These are phyloP conservation scores for Circinella minor DNA, from an alignment of 371 early-diverging fungal species.

Conservation along the genomic window DNA sequence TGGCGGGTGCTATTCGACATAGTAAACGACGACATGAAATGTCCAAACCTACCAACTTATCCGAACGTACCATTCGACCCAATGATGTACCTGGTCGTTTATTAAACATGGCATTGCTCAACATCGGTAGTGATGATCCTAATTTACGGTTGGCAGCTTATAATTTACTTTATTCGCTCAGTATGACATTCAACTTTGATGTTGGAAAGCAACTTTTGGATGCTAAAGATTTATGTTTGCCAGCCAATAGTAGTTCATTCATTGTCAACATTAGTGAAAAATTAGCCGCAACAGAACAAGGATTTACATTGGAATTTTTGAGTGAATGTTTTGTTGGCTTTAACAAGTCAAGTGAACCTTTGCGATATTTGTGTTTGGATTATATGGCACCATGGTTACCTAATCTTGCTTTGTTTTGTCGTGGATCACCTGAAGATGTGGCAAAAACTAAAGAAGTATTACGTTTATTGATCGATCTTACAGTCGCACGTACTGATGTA, in stretches of 20 bases:
- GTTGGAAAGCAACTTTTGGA: conserved; percentile 82
- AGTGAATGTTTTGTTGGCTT: conserved; percentile 89
- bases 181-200: conserved; percentile 85
- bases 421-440: conserved; percentile 48
- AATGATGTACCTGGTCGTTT: conserved; percentile 93
- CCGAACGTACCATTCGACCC: conserved; percentile 80
- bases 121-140: conserved; percentile 84
- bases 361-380: conserved; percentile 84
- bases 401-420: conserved; percentile 73
- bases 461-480: conserved; percentile 79
- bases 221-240: conserved; percentile 89
- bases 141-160: conserved; percentile 85
- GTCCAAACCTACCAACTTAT: conserved; percentile 67
- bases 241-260: conserved; percentile 86
- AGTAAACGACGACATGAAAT: conserved; percentile 74
- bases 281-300: conserved; percentile 76
- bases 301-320: conserved; percentile 88
- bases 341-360: conserved; percentile 73
- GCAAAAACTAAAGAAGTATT: conserved; percentile 78
- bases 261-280: conserved; percentile 81
- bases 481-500: conserved; percentile 82
- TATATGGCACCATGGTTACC: conserved; percentile 92
- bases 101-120: conserved; percentile 90
- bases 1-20: conserved; percentile 74
- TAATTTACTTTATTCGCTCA: conserved; percentile 83